Evolutionary conservation across 2,329 filamentous ascomycete species (phyloP).

Genomic region (Epichloe sp.): DNA sequence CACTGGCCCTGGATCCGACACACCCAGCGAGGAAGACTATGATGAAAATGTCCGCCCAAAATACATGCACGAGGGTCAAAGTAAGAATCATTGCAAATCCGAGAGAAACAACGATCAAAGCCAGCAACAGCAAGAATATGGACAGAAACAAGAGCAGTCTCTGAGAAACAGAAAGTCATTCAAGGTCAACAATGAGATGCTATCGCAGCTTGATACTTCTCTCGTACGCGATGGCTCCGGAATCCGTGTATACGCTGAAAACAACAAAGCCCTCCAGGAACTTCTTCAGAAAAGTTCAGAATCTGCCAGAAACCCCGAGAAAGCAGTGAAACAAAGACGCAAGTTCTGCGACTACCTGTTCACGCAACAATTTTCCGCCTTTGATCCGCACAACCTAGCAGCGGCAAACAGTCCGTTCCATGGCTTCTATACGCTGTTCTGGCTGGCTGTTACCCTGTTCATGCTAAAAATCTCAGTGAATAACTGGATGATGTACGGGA

Average conservation of each 20-base stretch:
- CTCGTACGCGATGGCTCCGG: slow-evolving; percentile 13
- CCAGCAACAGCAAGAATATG: neutral
- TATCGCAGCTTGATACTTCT: neutral
- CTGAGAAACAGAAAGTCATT: neutral
- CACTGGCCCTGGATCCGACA: slow-evolving; percentile 21
- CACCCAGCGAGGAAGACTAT: slow-evolving; percentile 33
- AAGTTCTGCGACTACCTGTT: slow-evolving; percentile 46
- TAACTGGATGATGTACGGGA: slow-evolving; percentile 59
- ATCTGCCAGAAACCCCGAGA: slow-evolving; percentile 9
- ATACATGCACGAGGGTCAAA: slow-evolving; percentile 7
- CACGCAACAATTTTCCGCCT: slow-evolving; percentile 58
- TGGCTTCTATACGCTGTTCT: slow-evolving; percentile 70
- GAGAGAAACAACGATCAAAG: neutral
- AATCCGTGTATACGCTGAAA: slow-evolving; percentile 15
- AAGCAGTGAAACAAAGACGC: slow-evolving; percentile 8
- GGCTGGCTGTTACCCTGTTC: slow-evolving; percentile 55
- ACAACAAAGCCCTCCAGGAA: slow-evolving; percentile 17
- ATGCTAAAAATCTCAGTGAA: slow-evolving; percentile 52
- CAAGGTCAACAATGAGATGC: neutral
- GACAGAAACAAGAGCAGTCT: neutral
- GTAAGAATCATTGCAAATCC: neutral
- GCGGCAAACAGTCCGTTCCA: slow-evolving; percentile 58
- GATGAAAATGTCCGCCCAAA: slow-evolving; percentile 23
- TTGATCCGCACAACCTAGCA: slow-evolving; percentile 57
- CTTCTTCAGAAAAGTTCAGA: slow-evolving; percentile 14